Base-by-base conservation (phyloP, 2,329 filamentous ascomycete genomes). In the Penicillium expansum region DNA sequence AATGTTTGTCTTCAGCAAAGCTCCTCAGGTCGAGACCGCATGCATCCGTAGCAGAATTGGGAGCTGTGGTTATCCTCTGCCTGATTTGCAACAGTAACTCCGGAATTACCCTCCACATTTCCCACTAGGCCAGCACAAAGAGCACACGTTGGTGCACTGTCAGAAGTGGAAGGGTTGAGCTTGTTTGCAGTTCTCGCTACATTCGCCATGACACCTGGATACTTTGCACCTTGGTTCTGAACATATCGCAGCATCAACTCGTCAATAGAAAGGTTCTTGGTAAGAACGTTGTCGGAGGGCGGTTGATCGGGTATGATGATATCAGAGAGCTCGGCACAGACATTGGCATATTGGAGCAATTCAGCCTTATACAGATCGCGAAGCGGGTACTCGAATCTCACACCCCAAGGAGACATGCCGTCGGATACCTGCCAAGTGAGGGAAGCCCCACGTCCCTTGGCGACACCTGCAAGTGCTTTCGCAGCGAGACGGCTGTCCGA, bases 131-230 rank as follows among this genome's bases (percentile, higher is more conserved):
- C 84, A 48, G 84, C 83, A 72, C 91, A 96, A 9, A 93, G 71
- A 33, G 82, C 80, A 67, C 91, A 95, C 47, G 66, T 65, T 24
- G 64, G 64, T 14, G 68, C 70, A 43, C 62, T 69, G 20, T 66
- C 68, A 8, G 71, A 72, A 45, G 65, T 65, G 22, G 77, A 65
- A 0, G 78, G 71, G 44, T 86, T 79, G 39, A 97, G 80, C 75
- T 95, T 96, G 50, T 86, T 87, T n/a, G 90, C 88, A 33, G 93
- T 99, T 60, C 91, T 86, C 5, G 97, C 93, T 10, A 99, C 94
- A 71, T 99, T 99, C 32, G 92, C 89, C 63, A 99, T 92, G 55
- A 97, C 91, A 54, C 90, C 91, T 3, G 92, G 90, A 69, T 95
- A 97, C 57, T 88, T 89, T 62, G 86, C 84, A 71, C 96, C 92